Evolutionary conservation across 2,329 filamentous ascomycete genomes (phyloP), one percentile per base, ranked within the genome.

Genomic region (Parastagonospora nodorum): DNA sequence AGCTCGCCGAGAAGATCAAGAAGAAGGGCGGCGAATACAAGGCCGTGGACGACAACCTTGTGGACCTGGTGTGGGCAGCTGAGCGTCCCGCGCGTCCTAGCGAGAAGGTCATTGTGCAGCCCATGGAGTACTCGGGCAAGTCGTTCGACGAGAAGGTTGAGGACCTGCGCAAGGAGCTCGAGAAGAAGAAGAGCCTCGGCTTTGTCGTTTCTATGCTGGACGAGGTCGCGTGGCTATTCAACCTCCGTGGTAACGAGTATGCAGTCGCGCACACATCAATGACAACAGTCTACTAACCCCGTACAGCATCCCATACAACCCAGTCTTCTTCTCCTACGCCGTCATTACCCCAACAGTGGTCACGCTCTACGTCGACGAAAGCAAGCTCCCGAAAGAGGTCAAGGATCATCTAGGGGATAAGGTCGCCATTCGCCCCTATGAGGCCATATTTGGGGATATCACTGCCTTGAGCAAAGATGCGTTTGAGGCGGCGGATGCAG

Each of bases 171-270:
- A 92, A 93, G 71, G 92, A 97, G 63, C 78, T 99, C 12, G 87
- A 90, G 54, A 96, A 94, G 80, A 95, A 90, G 77, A 94, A 94
- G 69, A 88, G 87, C 5, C 83, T 87, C 14, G 93, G 90, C 1
- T 91, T 97, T 62, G 86, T 97, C 42, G 85, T 97, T 39, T 97
- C 92, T 5, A 92, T 95, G 87, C 84, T 99, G 37, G 94, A 99
- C 67, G 94, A 99, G 75, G 86, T 97, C 64, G 94, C 94, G 9
- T 99, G 94, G 94, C 82, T 99, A n/a, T 97, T 97, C 79, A 99
- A 99, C 75, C 78, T 99, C 42, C 87, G 94, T 62, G 94, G 94
- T 63, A 94, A 83, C 72, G 94, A 97, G 82, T 84, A 75, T 24
- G 19, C 19, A 57, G 80, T 47, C 10, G 14, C 3, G 4, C 29